Conservation (phyloP, 192 early-diverging fungal genomes). For the Obelidium mucronatum region DNA sequence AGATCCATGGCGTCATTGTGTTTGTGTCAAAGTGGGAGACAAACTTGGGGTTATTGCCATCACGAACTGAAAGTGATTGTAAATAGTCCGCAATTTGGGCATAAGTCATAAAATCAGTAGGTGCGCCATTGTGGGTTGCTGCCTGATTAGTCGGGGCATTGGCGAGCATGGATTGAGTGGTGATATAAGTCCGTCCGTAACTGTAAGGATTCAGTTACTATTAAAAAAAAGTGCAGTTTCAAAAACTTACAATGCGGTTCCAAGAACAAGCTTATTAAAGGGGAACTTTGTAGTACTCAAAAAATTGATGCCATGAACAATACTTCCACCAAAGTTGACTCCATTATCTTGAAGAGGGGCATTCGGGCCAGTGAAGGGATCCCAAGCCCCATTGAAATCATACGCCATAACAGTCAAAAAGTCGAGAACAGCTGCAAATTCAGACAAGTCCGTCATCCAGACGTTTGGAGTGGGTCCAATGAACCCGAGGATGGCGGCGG, state of each 20-base stretch:
- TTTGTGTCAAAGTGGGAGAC: conserved; percentile 68
- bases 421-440: not conserved
- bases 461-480: not conserved
- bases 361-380: not conserved
- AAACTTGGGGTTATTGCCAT: conserved; percentile 78
- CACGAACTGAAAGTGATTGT: conserved; percentile 60
- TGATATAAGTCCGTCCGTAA: not conserved
- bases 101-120: not conserved
- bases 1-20: too few relatives aligned
- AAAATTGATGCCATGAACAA: not conserved
- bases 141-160: not conserved
- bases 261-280: not conserved
- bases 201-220: not conserved
- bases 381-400: conserved; percentile 11
- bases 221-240: not conserved
- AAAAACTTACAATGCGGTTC: not conserved
- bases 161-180: not conserved
- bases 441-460: not conserved
- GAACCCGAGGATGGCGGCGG: not conserved
- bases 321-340: not conserved
- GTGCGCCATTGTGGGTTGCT: not conserved
- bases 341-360: not conserved
- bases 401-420: conserved; percentile 9
- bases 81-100: not conserved
- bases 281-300: not conserved